Conservation (phyloP, 805 yeast species). For the Diddensiella santjacobensis region DNA sequence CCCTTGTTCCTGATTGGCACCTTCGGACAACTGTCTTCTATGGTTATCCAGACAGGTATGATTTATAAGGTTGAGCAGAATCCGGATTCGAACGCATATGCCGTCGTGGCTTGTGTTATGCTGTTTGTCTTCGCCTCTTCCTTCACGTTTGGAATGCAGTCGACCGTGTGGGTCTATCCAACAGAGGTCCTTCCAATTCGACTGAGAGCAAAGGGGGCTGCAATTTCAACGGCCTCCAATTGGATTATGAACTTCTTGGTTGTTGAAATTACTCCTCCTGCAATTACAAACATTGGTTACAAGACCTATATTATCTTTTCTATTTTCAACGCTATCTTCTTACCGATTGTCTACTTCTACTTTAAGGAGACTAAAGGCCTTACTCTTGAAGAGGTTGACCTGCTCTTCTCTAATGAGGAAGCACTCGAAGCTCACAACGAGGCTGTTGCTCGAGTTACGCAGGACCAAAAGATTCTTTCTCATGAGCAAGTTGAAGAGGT, state of each 20-base stretch:
- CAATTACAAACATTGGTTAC: conserved; percentile 72
- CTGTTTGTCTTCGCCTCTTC: conserved; percentile 67
- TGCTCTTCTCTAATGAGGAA: conserved; percentile 65
- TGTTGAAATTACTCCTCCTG: conserved; percentile 82
- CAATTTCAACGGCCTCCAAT: conserved; percentile 80
- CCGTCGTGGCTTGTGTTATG: conserved; percentile 47
- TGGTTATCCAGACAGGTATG: conserved; percentile 13
- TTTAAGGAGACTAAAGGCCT: conserved; percentile 90
- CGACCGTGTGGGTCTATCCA: conserved; percentile 82
- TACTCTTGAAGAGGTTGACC: conserved; percentile 82
- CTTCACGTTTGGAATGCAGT: conserved; percentile 89
- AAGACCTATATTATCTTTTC: conserved; percentile 76
- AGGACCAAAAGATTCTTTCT: not conserved
- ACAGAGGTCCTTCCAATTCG: conserved; percentile 79
- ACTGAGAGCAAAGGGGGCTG: conserved; percentile 82
- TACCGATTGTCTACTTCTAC: conserved; percentile 59
- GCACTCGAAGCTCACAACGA: conserved; percentile 6
- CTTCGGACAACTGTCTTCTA: conserved; percentile 8
- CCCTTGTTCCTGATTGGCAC: conserved; percentile 11
- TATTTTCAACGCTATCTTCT: conserved; percentile 61
- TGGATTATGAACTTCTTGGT: conserved; percentile 89
- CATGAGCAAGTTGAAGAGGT: conserved; percentile 1
- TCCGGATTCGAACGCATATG: conserved; percentile 9
- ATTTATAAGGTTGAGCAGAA: conserved; percentile 13
- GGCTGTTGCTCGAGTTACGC: not conserved